A percentile compares a stretch with the other conserved stretches of the same genome.
Evolutionary conservation across 2,329 filamentous ascomycete genomes (phyloP).

Genomic region (Trichoderma koningii): DNA sequence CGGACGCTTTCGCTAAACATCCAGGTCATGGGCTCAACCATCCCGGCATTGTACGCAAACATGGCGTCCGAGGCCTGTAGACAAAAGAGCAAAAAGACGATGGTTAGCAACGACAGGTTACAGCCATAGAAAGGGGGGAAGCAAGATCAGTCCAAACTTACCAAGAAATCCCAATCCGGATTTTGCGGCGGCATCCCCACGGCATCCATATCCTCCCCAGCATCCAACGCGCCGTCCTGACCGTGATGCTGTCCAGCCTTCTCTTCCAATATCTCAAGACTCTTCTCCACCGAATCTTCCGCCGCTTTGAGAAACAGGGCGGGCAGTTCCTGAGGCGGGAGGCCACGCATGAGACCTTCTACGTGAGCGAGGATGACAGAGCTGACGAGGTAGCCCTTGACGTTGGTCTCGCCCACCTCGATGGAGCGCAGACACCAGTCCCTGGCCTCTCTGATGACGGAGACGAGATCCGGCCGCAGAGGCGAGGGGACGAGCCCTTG

Average conservation of each 20-base stretch:
- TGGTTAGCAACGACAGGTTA: background rate
- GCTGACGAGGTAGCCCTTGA: constrained; percentile 53
- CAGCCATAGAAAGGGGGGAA: no score
- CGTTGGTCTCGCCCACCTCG: constrained; percentile 55
- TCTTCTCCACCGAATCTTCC: constrained; percentile 40
- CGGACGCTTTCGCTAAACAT: constrained; percentile 17
- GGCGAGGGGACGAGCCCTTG: constrained; percentile 40
- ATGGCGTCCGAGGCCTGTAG: constrained; percentile 3
- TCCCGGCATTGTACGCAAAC: constrained; percentile 17
- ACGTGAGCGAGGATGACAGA: constrained; percentile 42
- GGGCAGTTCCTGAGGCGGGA: constrained; percentile 40
- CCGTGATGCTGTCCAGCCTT: constrained; percentile 30
- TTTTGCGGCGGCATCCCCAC: constrained; percentile 19
- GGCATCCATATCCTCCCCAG: background rate
- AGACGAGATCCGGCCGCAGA: constrained; percentile 46
- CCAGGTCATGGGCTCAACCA: constrained; percentile 25
- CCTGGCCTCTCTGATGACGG: constrained; percentile 45
- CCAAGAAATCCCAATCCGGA: constrained; percentile 35
- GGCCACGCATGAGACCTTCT: constrained; percentile 43
- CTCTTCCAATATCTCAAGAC: constrained; percentile 41
- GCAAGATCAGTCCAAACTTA: constrained; percentile 19
- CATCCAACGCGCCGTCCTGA: constrained; percentile 11
- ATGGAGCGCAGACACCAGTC: constrained; percentile 46
- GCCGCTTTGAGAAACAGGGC: constrained; percentile 42
- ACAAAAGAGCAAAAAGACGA: background rate